These are phyloP conservation scores for Scutellaria galericulata DNA, from an alignment of 257 asterid genomes.

Conservation along the genomic window DNA sequence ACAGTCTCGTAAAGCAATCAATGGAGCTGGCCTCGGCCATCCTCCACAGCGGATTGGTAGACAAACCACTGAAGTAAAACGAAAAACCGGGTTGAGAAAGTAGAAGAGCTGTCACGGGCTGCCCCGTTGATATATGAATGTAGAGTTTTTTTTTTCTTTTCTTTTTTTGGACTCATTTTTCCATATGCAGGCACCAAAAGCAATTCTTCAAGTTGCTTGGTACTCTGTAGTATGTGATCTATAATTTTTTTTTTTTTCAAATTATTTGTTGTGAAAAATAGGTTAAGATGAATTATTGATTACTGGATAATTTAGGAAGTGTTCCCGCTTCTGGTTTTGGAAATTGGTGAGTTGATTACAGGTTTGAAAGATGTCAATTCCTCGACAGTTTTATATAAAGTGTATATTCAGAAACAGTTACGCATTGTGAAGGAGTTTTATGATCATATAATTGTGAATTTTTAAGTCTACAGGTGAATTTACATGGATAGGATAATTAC, in stretches of 20 bases:
- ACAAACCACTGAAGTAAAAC: conserved; percentile 58
- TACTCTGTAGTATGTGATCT: conserved; percentile 38
- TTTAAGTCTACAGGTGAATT: no score
- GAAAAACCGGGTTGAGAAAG: conserved; percentile 72
- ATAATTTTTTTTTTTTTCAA: conserved; percentile 2
- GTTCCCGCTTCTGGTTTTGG: conserved; percentile 21
- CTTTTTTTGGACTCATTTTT: conserved; percentile 21
- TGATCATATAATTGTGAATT: conserved; percentile 8
- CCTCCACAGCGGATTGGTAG: conserved; percentile 57
- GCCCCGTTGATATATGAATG: background rate
- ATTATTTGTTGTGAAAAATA: conserved; percentile 39
- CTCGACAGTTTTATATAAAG: conserved; percentile 23
- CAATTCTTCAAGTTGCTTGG: conserved; percentile 69
- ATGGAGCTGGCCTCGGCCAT: conserved; percentile 53
- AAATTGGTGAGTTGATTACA: conserved; percentile 13
- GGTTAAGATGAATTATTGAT: conserved; percentile 31
- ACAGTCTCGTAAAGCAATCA: conserved; percentile 61
- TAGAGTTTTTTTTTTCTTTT: conserved; percentile 13
- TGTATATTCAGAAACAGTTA: conserved; percentile 16
- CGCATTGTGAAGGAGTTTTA: conserved; percentile 17
- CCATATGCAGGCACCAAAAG: conserved; percentile 38
- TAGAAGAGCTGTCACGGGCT: conserved; percentile 31
- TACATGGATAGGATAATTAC: no score
- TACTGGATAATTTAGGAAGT: conserved; percentile 32
- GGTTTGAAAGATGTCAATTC: conserved; percentile 13